These are phyloP conservation scores for Paratinospora sagittata DNA, from an alignment of 164 flowering plant species.

Conservation along the genomic window DNA sequence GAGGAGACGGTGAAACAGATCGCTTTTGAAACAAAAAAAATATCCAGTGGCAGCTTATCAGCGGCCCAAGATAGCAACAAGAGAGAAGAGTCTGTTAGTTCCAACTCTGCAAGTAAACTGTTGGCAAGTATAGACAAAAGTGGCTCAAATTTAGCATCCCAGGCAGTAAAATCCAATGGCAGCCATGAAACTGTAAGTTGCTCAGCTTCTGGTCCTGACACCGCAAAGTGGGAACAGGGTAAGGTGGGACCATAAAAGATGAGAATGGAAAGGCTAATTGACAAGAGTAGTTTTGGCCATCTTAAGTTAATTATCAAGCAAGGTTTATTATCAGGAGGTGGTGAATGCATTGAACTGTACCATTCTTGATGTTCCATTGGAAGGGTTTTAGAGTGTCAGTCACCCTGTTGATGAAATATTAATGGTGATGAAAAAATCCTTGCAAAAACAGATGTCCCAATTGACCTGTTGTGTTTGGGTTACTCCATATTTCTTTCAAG, in stretches of 20 bases:
- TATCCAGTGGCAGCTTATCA: conserved; percentile 8
- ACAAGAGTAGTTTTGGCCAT: too few species aligned
- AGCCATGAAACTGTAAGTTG: not conserved
- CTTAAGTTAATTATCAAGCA: too few species aligned
- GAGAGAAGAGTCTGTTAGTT: conserved; percentile 10
- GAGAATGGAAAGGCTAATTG: not conserved
- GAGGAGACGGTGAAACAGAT: conserved; percentile 66
- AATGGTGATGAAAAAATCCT: too few species aligned
- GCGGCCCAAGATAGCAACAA: conserved; percentile 14
- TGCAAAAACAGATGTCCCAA: too few species aligned
- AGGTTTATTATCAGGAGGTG: too few species aligned
- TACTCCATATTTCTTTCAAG: too few species aligned
- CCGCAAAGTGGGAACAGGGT: not conserved
- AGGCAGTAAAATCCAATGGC: not conserved
- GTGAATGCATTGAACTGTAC: too few species aligned
- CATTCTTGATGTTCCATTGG: too few species aligned
- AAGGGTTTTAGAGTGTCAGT: too few species aligned
- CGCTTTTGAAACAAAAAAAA: conserved; percentile 43
- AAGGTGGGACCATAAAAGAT: not conserved
- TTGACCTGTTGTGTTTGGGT: too few species aligned
- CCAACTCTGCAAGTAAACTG: conserved; percentile 2
- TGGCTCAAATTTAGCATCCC: too few species aligned
- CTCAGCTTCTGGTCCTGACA: not conserved
- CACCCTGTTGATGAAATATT: too few species aligned
- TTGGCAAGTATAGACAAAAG: not conserved